phyloP scores from a whole-genome alignment of 1,139 yeast species.

The Magnusiomyces magnusii region DNA sequence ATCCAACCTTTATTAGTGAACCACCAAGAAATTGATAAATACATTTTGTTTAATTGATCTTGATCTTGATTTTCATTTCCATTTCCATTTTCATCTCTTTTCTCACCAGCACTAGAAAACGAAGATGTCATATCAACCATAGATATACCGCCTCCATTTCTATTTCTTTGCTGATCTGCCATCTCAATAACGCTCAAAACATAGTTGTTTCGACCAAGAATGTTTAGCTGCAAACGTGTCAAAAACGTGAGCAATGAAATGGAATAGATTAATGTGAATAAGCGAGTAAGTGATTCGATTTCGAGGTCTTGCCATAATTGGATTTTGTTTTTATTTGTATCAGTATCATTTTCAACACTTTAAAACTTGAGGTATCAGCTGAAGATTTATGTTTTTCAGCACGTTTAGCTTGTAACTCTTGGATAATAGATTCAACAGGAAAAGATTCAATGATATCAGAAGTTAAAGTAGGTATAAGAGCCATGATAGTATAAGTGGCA shows the following conservation, averaged over 20 bases:
- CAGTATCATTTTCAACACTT: conserved; percentile 3
- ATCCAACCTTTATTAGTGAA: conserved; percentile 80
- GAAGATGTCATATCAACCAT: background rate
- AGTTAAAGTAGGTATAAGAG: conserved; percentile 70
- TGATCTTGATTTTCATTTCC: conserved; percentile 23
- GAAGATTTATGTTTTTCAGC: conserved; percentile 22
- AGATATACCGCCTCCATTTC: too few relatives aligned
- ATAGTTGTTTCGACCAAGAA: conserved; percentile 80
- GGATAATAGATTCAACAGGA: conserved; percentile 69
- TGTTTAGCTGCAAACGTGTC: conserved; percentile 78
- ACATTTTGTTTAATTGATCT: conserved; percentile 61
- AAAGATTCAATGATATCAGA: conserved; percentile 54
- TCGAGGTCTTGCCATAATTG: conserved; percentile 85
- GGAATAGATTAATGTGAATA: conserved; percentile 63
- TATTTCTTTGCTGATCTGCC: conserved; percentile 36
- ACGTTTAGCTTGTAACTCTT: conserved; percentile 59
- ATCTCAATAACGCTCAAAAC: conserved; percentile 67
- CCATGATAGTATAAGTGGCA: conserved; percentile 75
- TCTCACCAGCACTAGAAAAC: too few relatives aligned
- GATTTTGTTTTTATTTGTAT: conserved; percentile 43
- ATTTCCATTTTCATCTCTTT: background rate
- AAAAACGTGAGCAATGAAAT: conserved; percentile 63
- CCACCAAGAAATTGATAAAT: conserved; percentile 92
- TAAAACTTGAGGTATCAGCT: background rate
- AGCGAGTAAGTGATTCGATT: conserved; percentile 60